These are phyloP conservation scores for Neocallimastix lanati DNA, from an alignment of 192 early-diverging fungal genomes.

Conservation along the genomic window DNA sequence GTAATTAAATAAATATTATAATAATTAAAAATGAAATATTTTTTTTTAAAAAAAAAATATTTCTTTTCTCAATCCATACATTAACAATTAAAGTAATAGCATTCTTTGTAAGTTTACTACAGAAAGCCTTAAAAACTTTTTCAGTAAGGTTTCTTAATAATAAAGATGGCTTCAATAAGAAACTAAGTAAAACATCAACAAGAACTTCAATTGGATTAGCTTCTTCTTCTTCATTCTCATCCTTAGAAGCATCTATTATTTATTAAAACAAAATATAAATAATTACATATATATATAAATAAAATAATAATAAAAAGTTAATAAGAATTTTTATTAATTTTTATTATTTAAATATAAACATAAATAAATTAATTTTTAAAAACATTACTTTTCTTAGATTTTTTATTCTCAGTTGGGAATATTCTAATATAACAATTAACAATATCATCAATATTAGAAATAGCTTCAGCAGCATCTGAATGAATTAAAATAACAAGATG, in stretches of 20 bases:
- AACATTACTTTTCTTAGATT: background rate
- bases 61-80: constrained; percentile 10
- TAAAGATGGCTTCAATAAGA: constrained; percentile 67
- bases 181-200: constrained; percentile 73
- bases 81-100: constrained; percentile 56
- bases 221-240: constrained; percentile 34
- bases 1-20: constrained; percentile 7
- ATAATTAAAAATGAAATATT: too few species aligned
- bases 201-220: constrained; percentile 79
- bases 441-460: constrained; percentile 24
- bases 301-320: too few species aligned
- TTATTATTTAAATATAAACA: too few species aligned
- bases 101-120: constrained; percentile 48
- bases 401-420: background rate
- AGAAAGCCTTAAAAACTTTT: constrained; percentile 71
- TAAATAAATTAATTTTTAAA: too few species aligned
- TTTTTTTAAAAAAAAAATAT: too few species aligned
- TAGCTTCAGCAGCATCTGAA: constrained; percentile 41
- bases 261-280: too few species aligned
- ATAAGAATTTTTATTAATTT: too few species aligned
- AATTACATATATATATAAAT: too few species aligned
- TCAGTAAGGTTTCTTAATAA: constrained; percentile 55
- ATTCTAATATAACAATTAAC: background rate
- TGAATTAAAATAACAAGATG: constrained; percentile 46
- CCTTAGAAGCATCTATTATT: constrained; percentile 4